Base-by-base conservation (phyloP, 2,329 filamentous ascomycete species). In the Diaporthe sp. region DNA sequence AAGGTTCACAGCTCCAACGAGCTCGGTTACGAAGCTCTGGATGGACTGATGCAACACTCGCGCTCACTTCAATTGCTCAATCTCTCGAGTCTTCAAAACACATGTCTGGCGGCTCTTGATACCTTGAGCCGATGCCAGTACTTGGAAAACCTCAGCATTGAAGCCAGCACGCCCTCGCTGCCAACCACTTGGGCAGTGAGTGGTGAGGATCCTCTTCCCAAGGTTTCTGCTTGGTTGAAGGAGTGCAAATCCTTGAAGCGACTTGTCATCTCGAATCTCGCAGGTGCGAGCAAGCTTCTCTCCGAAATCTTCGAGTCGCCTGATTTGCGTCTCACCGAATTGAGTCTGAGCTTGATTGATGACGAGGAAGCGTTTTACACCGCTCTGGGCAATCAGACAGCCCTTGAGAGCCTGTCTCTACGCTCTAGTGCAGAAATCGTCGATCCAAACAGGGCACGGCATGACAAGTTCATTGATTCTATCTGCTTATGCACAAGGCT, bases 1-100 rank as follows among this genome's bases (percentile, higher is more conserved):
- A 86, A 91, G 74, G 87, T 92, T 39, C 86, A 91, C 72, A 89
- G 89, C 79, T 84, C 86, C 55, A 90, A 90, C 77, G 83, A 86
- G 3, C 85, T 93, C 22, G 89, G 88, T 0, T 82, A 85, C 4
- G 84, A 89, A 58, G 89, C 91, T 0, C 88, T 93, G 19, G 81
- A 86, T 57, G 91, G 92, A 6, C 83, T 95, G 15, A 88, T 75
- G 34, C 69, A 68, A 1, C 86, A 87, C 71, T 80, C 84, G 1
- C 39, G 73, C 7, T 86, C 85, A 4, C 78, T 87, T 7, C 81
- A 78, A 57, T 76, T 58, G 4, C 79, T 87, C 4, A 75, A 75
- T 17, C 80, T 87, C 2, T 78, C 80, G 19, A 81, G 78, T 44
- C 79, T 87, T 10, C 76, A 80, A 6, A 74, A 74, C 1, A n/a